These are phyloP conservation scores for Tolypocladium inflatum DNA, from an alignment of 2,329 filamentous ascomycete species.

Conservation along the genomic window DNA sequence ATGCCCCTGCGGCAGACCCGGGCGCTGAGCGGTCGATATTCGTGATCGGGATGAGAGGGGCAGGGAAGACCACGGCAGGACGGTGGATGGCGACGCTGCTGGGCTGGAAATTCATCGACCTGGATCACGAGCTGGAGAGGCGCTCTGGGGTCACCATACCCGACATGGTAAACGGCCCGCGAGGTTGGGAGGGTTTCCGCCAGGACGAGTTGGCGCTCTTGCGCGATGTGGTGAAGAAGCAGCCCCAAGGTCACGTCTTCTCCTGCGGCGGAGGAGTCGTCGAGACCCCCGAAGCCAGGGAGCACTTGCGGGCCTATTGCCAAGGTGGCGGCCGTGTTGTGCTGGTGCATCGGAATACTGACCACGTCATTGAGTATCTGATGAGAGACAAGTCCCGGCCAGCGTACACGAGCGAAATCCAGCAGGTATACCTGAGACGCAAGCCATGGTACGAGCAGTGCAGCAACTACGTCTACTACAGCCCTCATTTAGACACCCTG, in stretches of 20 bases:
- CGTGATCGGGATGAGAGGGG: constrained; percentile 94
- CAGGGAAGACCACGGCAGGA: constrained; percentile 91
- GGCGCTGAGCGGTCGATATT: constrained; percentile 61
- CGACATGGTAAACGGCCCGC: constrained; percentile 63
- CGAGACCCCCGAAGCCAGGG: constrained; percentile 70
- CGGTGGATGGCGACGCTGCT: constrained; percentile 73
- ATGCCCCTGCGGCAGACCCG: constrained; percentile 1
- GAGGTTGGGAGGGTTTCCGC: constrained; percentile 84
- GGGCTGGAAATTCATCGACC: constrained; percentile 69
- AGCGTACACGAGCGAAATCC: constrained; percentile 87
- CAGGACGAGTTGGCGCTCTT: constrained; percentile 68
- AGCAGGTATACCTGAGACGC: constrained; percentile 78
- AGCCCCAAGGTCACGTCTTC: constrained; percentile 69
- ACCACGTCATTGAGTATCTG: constrained; percentile 81
- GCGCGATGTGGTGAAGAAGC: constrained; percentile 62
- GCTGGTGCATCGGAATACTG: constrained; percentile 78
- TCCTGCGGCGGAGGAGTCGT: constrained; percentile 93
- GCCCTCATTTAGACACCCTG: constrained; percentile 45
- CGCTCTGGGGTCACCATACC: constrained; percentile 69
- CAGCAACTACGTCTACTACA: constrained; percentile 91
- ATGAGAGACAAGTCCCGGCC: constrained; percentile 82
- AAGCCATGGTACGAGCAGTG: constrained; percentile 87
- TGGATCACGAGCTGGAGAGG: constrained; percentile 79
- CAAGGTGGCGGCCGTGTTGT: constrained; percentile 74
- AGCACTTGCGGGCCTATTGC: constrained; percentile 64